Conservation (phyloP, 306 rosid species). For the Psophocarpus tetragonolobus region DNA sequence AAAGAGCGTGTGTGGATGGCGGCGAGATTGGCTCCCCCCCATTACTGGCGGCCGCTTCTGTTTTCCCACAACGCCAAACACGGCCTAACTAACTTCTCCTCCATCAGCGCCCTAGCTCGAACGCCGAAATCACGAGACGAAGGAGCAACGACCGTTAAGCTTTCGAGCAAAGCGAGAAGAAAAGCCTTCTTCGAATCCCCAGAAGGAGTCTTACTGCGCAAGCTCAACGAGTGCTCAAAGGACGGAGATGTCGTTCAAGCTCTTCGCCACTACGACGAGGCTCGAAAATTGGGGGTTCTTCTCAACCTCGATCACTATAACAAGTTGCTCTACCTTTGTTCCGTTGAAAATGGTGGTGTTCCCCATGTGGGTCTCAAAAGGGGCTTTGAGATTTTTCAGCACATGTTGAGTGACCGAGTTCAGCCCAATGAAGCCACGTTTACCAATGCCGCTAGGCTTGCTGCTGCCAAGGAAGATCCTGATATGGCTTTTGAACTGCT, state of each 20-base stretch:
- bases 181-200: slow-evolving; percentile 59
- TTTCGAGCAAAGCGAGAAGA: slow-evolving; percentile 44
- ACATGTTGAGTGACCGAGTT: slow-evolving; percentile 62
- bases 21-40: slow-evolving; percentile 47
- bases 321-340: slow-evolving; percentile 66
- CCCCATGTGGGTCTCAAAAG: slow-evolving; percentile 43
- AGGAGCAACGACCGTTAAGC: neutral
- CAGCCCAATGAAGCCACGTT: slow-evolving; percentile 78
- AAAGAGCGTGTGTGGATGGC: slow-evolving; percentile 25
- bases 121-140: slow-evolving; percentile 28
- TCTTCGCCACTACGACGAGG: slow-evolving; percentile 72
- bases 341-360: slow-evolving; percentile 29
- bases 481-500: slow-evolving; percentile 85
- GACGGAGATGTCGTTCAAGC: slow-evolving; percentile 59
- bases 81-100: slow-evolving; percentile 10
- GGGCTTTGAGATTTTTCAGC: slow-evolving; percentile 81
- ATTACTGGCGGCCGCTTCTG: slow-evolving; percentile 36
- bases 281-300: slow-evolving; percentile 44
- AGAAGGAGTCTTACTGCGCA: slow-evolving; percentile 45
- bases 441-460: slow-evolving; percentile 82
- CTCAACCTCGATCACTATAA: slow-evolving; percentile 61
- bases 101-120: slow-evolving; percentile 33
- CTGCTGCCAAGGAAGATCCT: slow-evolving; percentile 70
- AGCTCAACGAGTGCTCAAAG: slow-evolving; percentile 62
- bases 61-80: slow-evolving; percentile 17